Evolutionary conservation across 305 asterid genomes (phyloP).

Genomic region (Euphrasia arctica): DNA sequence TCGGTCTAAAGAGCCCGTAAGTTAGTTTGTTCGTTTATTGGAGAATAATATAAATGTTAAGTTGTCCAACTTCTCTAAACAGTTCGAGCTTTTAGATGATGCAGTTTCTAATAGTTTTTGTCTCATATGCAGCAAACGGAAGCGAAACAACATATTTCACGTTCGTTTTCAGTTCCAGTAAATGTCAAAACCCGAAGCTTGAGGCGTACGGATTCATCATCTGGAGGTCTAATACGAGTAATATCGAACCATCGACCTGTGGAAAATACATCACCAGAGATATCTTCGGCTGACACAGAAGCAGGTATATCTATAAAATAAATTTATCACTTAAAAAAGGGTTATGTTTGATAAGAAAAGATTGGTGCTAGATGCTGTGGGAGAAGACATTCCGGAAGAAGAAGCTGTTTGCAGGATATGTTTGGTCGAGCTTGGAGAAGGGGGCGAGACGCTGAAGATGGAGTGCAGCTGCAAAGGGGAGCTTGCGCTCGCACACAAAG

Average conservation of each 20-base stretch:
- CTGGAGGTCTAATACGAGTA: conserved; percentile 80
- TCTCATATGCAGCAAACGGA: conserved; percentile 42
- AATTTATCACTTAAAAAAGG: no score
- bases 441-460: conserved; percentile 87
- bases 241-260: conserved; percentile 55
- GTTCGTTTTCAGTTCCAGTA: conserved; percentile 87
- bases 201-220: conserved; percentile 56
- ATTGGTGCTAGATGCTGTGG: conserved; percentile 37
- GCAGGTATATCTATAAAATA: conserved; percentile 36
- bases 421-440: conserved; percentile 87
- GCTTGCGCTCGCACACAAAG: conserved; percentile 95
- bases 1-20: conserved; percentile 46
- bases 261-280: conserved; percentile 46
- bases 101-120: no score
- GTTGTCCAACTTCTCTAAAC: background rate
- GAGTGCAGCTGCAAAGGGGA: conserved; percentile 99
- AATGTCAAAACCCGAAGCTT: conserved; percentile 67
- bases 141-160: conserved; percentile 53
- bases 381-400: conserved; percentile 97
- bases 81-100: no score
- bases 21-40: conserved; percentile 8
- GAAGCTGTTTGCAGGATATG: conserved; percentile 98
- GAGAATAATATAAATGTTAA: no score
- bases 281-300: conserved; percentile 41
- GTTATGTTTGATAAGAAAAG: no score